Evolutionary conservation across 306 rosid species (phyloP).

Genomic region (Begonia loranthoides): DNA sequence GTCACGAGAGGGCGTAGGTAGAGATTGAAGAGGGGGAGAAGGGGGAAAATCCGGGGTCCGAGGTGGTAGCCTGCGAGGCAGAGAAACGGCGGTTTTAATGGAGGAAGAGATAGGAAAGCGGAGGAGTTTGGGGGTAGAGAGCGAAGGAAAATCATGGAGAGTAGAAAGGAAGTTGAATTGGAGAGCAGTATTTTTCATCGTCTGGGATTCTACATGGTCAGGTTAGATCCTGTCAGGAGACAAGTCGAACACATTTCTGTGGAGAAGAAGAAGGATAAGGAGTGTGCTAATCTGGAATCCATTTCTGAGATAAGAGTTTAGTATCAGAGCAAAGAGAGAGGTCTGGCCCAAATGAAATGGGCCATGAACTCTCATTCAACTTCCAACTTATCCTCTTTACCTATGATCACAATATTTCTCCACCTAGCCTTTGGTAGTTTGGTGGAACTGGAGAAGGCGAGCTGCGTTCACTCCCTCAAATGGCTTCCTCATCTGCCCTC

Average conservation of each 20-base stretch:
- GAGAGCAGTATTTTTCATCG: neutral
- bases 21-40: slow-evolving; percentile 8
- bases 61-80: slow-evolving; percentile 9
- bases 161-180: neutral
- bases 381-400: neutral
- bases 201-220: no score
- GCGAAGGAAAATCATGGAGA: slow-evolving; percentile 10
- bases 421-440: neutral
- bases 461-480: neutral
- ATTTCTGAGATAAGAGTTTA: no score
- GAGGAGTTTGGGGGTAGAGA: neutral
- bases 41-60: slow-evolving; percentile 2
- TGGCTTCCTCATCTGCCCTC: slow-evolving; percentile 52
- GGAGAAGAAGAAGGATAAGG: no score
- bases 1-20: neutral
- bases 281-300: no score
- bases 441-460: no score
- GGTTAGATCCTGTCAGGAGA: no score
- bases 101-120: slow-evolving; percentile 7
- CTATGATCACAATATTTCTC: neutral
- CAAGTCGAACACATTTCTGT: no score
- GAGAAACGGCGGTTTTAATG: slow-evolving; percentile 11
- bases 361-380: neutral
- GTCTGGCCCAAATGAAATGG: neutral
- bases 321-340: no score